Evolutionary conservation across 169 alveolate species (phyloP), one percentile per base, ranked within the genome.

Genomic region (Plasmodium gaboni): DNA sequence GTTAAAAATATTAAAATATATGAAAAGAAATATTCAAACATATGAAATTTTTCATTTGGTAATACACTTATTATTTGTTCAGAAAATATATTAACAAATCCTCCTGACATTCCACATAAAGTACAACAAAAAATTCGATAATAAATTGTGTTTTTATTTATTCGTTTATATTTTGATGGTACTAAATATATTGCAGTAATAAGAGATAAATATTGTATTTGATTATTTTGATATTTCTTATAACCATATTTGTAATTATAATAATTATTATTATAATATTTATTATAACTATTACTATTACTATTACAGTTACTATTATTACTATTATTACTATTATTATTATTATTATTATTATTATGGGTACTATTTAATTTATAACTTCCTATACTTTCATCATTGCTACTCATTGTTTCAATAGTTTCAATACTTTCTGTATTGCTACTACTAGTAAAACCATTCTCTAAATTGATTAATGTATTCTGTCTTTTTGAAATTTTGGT

Each of bases 71-170:
- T 78, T 51, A 78, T 64, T n/a, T 78, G 89, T 22, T 78, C 89
- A 12, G 76, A 78, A 51, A 78, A 78, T 50, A 78, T 64, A 51
- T 78, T 78, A 13, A 78, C 89, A 24, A 78, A 78, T 24, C 89
- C 89, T n/a, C 89, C 89, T 48, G 89, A 64, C 55, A 78, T 78
- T 7, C 89, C 89, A 51, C 89, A 78, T 19, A 78, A 28, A 0
- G 78, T 64, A 59, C 89, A 48, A 15, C 89, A 78, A 46, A 65
- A 78, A 28, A 78, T 78, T 78, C 89, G 22, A 50, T 78, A 78
- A 42, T 64, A 65, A 10, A 78, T 63, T 15, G 73, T 44, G 7
- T 61, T 46, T n/a, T 32, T 61, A 8, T 26, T 22, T 26, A 60
- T 46, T 60, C 8, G 10, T 13, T 24, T 51, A 4, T 32, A 19